These are phyloP conservation scores for Fusarium sp. DNA, from an alignment of 2,329 filamentous ascomycete species.

Conservation along the genomic window DNA sequence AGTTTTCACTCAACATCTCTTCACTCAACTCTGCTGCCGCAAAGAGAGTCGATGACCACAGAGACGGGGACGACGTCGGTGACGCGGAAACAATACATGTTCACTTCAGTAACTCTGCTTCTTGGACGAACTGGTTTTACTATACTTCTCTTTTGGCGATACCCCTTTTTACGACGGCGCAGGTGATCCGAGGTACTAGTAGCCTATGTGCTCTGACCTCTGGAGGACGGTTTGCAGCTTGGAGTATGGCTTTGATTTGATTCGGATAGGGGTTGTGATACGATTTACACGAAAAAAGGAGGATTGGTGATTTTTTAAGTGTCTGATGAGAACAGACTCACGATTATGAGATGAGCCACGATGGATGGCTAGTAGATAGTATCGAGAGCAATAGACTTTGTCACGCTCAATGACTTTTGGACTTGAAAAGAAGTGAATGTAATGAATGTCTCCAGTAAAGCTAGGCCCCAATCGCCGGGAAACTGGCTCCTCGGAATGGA, in stretches of 20 bases:
- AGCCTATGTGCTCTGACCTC: background rate
- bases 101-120: slow-evolving; percentile 42
- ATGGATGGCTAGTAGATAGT: slow-evolving; percentile 43
- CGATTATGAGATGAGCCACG: slow-evolving; percentile 39
- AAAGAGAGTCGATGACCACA: slow-evolving; percentile 35
- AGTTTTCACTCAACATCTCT: slow-evolving; percentile 43
- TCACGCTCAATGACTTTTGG: slow-evolving; percentile 19
- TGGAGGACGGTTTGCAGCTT: slow-evolving; percentile 47
- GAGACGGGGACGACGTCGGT: slow-evolving; percentile 43
- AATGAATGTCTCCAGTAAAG: background rate
- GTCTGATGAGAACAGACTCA: slow-evolving; percentile 33
- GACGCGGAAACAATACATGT: slow-evolving; percentile 42
- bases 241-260: slow-evolving; percentile 46
- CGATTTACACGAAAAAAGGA: slow-evolving; percentile 41
- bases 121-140: slow-evolving; percentile 40
- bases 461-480: background rate
- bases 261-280: slow-evolving; percentile 44
- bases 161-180: slow-evolving; percentile 48
- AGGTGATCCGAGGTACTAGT: slow-evolving; percentile 34
- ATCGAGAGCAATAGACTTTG: slow-evolving; percentile 37
- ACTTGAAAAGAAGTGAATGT: slow-evolving; percentile 2
- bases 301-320: slow-evolving; percentile 44
- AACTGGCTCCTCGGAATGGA: slow-evolving; percentile 8
- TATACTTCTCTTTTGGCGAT: slow-evolving; percentile 52
- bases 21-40: slow-evolving; percentile 42